Conservation (phyloP, 2,329 filamentous ascomycete genomes). For the Ramularia endophylla region DNA sequence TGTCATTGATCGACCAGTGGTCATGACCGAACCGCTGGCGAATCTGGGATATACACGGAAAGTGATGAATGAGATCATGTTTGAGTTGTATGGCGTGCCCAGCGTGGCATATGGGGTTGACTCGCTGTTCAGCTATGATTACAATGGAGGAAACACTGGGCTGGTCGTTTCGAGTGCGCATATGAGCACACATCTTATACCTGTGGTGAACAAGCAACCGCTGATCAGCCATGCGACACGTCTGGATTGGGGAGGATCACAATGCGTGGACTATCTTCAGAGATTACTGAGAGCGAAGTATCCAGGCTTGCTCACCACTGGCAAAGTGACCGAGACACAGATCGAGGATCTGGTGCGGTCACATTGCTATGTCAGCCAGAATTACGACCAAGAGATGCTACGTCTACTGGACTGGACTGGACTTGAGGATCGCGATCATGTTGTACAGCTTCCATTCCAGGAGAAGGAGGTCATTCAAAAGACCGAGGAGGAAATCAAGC, state of each 20-base stretch:
- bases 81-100: slow-evolving; percentile 89
- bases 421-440: slow-evolving; percentile 78
- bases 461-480: slow-evolving; percentile 89
- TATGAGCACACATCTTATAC: slow-evolving; percentile 91
- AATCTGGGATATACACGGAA: slow-evolving; percentile 81
- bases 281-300: slow-evolving; percentile 91
- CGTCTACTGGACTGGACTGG: slow-evolving; percentile 85
- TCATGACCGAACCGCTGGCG: slow-evolving; percentile 93
- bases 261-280: slow-evolving; percentile 82
- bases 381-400: slow-evolving; percentile 74
- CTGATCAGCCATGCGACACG: slow-evolving; percentile 79
- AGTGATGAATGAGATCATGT: slow-evolving; percentile 88
- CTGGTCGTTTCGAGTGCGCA: slow-evolving; percentile 88
- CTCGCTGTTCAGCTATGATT: slow-evolving; percentile 89
- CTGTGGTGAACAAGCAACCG: slow-evolving; percentile 80
- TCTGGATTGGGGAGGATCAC: slow-evolving; percentile 90
- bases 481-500: slow-evolving; percentile 85
- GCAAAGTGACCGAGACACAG: slow-evolving; percentile 76
- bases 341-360: slow-evolving; percentile 81
- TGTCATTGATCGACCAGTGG: slow-evolving; percentile 74
- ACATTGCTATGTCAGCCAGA: slow-evolving; percentile 81
- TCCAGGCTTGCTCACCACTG: slow-evolving; percentile 62
- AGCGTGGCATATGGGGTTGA: slow-evolving; percentile 93
- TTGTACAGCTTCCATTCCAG: slow-evolving; percentile 89
- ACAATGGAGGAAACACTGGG: slow-evolving; percentile 83